phyloP scores from a whole-genome alignment of 2,329 filamentous ascomycete species.

The Clarireedia hainanense region DNA sequence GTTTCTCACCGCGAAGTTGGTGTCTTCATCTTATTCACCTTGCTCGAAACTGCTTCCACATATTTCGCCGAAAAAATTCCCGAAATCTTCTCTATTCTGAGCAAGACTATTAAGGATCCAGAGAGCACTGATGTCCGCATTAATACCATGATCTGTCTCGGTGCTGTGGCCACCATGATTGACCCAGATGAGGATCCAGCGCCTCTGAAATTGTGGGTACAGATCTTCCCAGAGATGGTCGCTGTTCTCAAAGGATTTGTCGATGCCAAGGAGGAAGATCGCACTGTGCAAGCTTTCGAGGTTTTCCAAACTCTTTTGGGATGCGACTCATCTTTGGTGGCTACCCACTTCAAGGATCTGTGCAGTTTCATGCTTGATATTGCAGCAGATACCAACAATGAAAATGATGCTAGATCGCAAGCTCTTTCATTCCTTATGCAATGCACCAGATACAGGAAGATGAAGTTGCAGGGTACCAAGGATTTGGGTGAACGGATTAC shows the following conservation, averaged over 20 bases:
- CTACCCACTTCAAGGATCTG: constrained; percentile 80
- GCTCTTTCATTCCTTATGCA: constrained; percentile 92
- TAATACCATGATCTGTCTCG: constrained; percentile 88
- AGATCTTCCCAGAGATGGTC: constrained; percentile 80
- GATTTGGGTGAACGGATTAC: constrained; percentile 80
- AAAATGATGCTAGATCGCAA: constrained; percentile 82
- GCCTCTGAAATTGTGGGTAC: constrained; percentile 67
- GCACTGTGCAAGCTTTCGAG: constrained; percentile 84
- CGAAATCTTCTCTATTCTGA: constrained; percentile 76
- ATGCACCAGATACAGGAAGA: constrained; percentile 81
- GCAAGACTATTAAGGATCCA: constrained; percentile 79
- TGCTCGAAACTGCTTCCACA: constrained; percentile 81
- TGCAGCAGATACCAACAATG: constrained; percentile 64
- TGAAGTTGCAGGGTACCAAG: constrained; percentile 88
- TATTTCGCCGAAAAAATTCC: constrained; percentile 74
- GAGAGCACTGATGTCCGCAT: constrained; percentile 88
- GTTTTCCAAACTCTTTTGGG: constrained; percentile 93
- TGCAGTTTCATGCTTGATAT: constrained; percentile 92
- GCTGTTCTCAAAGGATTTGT: constrained; percentile 80
- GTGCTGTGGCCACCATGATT: constrained; percentile 78
- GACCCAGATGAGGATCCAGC: constrained; percentile 78
- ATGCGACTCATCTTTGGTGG: constrained; percentile 78
- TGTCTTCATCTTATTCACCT: constrained; percentile 86
- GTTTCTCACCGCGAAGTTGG: constrained; percentile 81
- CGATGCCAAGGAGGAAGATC: constrained; percentile 73